These are phyloP conservation scores for Eucalyptus tenuipes DNA, from an alignment of 345 rosid species.

Conservation along the genomic window DNA sequence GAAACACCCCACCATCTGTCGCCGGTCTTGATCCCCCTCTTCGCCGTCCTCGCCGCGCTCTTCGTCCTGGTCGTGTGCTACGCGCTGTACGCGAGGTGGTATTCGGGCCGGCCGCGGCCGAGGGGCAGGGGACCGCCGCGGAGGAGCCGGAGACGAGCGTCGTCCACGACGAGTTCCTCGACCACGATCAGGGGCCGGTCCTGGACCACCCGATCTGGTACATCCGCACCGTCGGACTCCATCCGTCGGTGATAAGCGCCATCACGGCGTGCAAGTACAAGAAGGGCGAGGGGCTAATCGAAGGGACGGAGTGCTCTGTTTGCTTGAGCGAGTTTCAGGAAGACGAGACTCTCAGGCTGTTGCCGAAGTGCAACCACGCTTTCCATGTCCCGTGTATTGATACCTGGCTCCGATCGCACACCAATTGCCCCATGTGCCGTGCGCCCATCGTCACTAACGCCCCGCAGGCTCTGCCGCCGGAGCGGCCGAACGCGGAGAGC, in stretches of 20 bases:
- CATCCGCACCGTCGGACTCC: constrained; percentile 53
- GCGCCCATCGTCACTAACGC: constrained; percentile 27
- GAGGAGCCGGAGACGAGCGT: not conserved
- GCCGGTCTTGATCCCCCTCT: constrained; percentile 2
- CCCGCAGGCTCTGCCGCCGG: not conserved
- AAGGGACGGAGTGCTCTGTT: constrained; percentile 72
- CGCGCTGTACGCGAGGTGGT: constrained; percentile 12
- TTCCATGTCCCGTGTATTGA: constrained; percentile 68
- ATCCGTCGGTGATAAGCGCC: constrained; percentile 34
- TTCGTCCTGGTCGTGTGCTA: constrained; percentile 13
- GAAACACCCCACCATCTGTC: not conserved
- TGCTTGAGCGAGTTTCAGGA: constrained; percentile 66
- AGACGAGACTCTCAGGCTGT: constrained; percentile 41
- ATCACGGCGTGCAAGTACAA: constrained; percentile 40
- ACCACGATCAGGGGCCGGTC: constrained; percentile 17
- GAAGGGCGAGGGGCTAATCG: constrained; percentile 34
- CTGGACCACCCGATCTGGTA: constrained; percentile 65
- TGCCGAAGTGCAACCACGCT: constrained; percentile 75
- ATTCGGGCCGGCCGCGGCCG: not conserved
- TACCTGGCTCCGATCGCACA: constrained; percentile 67
- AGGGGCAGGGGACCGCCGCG: not conserved
- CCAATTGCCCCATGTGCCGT: constrained; percentile 54
- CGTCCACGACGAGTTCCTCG: constrained; percentile 18
- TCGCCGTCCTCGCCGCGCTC: constrained; percentile 8
- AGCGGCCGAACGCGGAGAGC: not conserved